phyloP scores from a whole-genome alignment of 768 basidiomycete genomes.

The Pleurotus platypus region DNA sequence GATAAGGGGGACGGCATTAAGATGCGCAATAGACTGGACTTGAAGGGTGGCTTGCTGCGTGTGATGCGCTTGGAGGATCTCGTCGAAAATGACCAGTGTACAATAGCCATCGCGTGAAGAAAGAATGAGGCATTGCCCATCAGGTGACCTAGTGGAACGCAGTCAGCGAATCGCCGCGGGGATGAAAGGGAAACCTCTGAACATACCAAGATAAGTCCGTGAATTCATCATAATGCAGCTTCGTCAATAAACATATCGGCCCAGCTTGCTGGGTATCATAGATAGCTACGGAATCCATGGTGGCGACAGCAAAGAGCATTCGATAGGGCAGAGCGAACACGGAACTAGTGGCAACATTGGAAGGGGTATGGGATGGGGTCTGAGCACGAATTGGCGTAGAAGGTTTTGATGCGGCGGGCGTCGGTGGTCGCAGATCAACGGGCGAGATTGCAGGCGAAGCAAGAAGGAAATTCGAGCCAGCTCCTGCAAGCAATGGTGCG shows the following conservation, averaged over 20 bases:
- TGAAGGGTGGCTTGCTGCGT: slow-evolving; percentile 91
- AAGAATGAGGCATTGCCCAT: slow-evolving; percentile 89
- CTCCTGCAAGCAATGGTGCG: slow-evolving; percentile 36
- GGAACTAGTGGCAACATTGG: slow-evolving; percentile 42
- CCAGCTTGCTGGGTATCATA: slow-evolving; percentile 97
- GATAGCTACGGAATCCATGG: slow-evolving; percentile 92
- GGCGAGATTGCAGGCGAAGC: slow-evolving; percentile 58
- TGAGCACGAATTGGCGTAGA: slow-evolving; percentile 39
- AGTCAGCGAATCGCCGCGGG: no score
- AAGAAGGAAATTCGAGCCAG: slow-evolving; percentile 19
- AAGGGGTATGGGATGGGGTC: slow-evolving; percentile 13
- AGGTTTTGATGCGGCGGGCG: slow-evolving; percentile 58
- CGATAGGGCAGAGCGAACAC: slow-evolving; percentile 91
- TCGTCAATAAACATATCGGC: slow-evolving; percentile 88
- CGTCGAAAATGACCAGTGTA: slow-evolving; percentile 92
- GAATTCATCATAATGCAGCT: slow-evolving; percentile 96
- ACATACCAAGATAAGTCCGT: slow-evolving; percentile 94
- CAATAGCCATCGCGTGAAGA: slow-evolving; percentile 97
- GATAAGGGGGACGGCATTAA: slow-evolving; percentile 68
- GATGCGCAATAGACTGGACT: slow-evolving; percentile 86
- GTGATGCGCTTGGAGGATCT: slow-evolving; percentile 83
- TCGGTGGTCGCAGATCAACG: slow-evolving; percentile 49
- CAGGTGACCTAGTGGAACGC: slow-evolving; percentile 71
- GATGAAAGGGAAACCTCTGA: background rate
- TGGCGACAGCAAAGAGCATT: slow-evolving; percentile 92